phyloP scores from a whole-genome alignment of 2,329 filamentous ascomycete species.

The Ceratocystis cubensis region DNA sequence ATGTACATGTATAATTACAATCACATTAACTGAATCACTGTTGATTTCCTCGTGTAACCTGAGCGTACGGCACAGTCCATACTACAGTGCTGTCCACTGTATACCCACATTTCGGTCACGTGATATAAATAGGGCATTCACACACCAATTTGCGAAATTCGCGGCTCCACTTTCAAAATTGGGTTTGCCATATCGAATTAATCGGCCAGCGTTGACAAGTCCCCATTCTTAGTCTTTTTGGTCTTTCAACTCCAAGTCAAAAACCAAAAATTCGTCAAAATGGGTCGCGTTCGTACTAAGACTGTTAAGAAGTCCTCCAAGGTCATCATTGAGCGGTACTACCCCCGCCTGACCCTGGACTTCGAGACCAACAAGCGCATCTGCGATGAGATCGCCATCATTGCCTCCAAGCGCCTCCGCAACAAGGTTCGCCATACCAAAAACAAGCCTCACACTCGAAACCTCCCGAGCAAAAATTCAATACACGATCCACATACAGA shows the following conservation, averaged over 20 bases:
- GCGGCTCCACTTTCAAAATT: slow-evolving; percentile 3
- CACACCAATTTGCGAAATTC: slow-evolving; percentile 9
- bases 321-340: slow-evolving; percentile 99
- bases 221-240: background rate
- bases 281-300: slow-evolving; percentile 60
- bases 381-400: slow-evolving; percentile 99
- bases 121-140: slow-evolving; percentile 13
- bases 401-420: slow-evolving; percentile 95
- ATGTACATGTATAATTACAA: slow-evolving; percentile 20
- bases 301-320: slow-evolving; percentile 75
- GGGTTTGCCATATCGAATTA: slow-evolving; percentile 16
- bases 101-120: background rate
- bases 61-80: background rate
- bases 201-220: background rate
- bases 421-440: slow-evolving; percentile 64
- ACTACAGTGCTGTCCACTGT: background rate
- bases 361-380: slow-evolving; percentile 99
- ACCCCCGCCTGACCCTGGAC: slow-evolving; percentile 95
- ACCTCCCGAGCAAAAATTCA: background rate
- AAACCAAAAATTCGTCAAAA: slow-evolving; percentile 43
- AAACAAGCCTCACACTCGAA: background rate
- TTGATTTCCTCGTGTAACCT: background rate
- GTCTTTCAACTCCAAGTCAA: slow-evolving; percentile 27
- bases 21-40: background rate
- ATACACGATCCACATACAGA: background rate